Evolutionary conservation across 1,139 yeast genomes (phyloP), one percentile per base, ranked within the genome.

Genomic region (Pichiaceae sp.): DNA sequence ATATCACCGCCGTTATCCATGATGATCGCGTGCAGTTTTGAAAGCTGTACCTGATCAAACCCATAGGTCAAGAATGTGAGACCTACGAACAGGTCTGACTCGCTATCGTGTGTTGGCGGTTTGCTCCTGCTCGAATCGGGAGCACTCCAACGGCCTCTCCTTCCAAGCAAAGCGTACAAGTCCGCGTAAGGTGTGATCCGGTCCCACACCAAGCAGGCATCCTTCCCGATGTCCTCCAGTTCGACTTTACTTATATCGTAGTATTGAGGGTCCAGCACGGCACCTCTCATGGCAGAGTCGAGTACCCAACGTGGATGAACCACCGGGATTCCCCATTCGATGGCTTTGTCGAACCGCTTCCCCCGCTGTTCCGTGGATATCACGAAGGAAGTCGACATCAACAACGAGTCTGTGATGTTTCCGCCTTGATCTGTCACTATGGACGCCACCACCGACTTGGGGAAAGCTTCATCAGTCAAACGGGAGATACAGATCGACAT

Each of bases 301-400:
- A 69, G 49, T 3, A 87, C 57, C 93, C 94, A 87, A 36, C 72
- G 59, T 0, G 93, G 91, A 52, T 82, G 87, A 3, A 85, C 73
- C 1, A 78, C 70, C 1, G 84, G 81, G 3, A 78, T 71, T 4
- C 64, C 65, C 89, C 91, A 80, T 49, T 75, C 77, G 6, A 65
- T 40, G 1, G 91, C 87, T 53, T 72, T 78, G 21, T 62, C 63
- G 49, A 68, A 81, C 42, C 93, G 64, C 41, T 70, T 71, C 1
- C 95, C 95, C 16, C 59, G 50, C 21, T 60, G 58, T 33, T 68
- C 75, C 16, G 75, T 66, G 4, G 77, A 68, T 1, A 78, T 64
- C 2, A 85, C 63, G 45, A 76, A 69, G 4, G 73, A 58, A 32
- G 68, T 71, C 5, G 66, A 56, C 11, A 63, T 60, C 3, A 80